Base-by-base conservation (phyloP, 768 basidiomycete genomes). In the Amanita subjunquillea region DNA sequence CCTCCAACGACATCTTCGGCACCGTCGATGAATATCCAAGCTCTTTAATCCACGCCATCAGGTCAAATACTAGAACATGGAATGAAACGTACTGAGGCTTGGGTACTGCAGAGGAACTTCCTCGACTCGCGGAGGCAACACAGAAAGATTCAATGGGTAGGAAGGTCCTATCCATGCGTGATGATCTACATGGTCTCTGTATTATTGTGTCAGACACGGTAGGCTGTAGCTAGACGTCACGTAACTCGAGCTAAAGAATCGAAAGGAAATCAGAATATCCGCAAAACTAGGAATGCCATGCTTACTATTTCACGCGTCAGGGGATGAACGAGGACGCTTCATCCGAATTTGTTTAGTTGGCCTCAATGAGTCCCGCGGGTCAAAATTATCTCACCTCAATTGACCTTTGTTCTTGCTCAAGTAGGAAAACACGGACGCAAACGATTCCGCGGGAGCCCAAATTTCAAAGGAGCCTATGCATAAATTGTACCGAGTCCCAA, bases 401-500 rank as follows among this genome's bases (percentile, higher is more conserved):
- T 75, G 61, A 4, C 85, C 87, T 40, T 81, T 73, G 61, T 90
- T 77, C 64, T 81, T 63, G 57, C 76, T 80, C 13, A 90, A 71
- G 55, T 87, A 90, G 8, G 86, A 88, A 62, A 80, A 90, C n/a
- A 90, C 81, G 0, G 83, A 73, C 0, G 76, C 67, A 60, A 90
- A 90, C 2, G 85, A 85, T 57, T 87, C 82, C 0, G 78, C 72
- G 1, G 87, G 87, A 23, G 75, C 81, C 87, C 87, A 90, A 17
- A 89, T 81, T 59, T 89, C 87, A 59, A 87, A 89, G 0, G 86
- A 88, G 3, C 87, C 87, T 87, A 50, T 27, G 32, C 20, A 40
- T 8, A 52, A 23, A 4, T 41, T 9, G 12, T 43, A 32, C n/a
- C 27, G 17, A 4, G 34, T 12, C 22, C 12, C 25, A 37, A 17